phyloP scores from a whole-genome alignment of 805 yeast genomes.

The Candida ascalaphidarum region DNA sequence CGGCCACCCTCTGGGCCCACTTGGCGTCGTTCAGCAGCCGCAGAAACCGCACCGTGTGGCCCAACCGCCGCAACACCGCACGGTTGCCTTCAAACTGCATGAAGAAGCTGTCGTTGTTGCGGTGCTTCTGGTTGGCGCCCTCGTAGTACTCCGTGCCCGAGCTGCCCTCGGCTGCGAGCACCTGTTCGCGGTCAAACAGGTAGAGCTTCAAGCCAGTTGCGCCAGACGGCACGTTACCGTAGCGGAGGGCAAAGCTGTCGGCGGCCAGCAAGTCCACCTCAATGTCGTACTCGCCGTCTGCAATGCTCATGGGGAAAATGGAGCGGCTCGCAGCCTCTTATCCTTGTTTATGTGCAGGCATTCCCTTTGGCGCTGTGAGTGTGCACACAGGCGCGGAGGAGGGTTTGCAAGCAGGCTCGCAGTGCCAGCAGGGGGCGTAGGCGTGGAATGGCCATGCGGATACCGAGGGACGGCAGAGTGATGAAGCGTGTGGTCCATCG shows the following conservation, averaged over 20 bases:
- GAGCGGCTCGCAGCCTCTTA: too few relatives aligned
- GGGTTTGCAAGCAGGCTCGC: background rate
- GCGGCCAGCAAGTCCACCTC: slow-evolving; percentile 8
- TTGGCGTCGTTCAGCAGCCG: too few relatives aligned
- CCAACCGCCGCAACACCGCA: too few relatives aligned
- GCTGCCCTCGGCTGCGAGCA: slow-evolving; percentile 28
- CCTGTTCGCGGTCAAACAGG: slow-evolving; percentile 25
- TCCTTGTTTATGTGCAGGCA: too few relatives aligned
- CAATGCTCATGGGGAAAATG: slow-evolving; percentile 1
- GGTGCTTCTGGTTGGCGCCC: slow-evolving; percentile 9
- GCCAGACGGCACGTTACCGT: slow-evolving; percentile 34
- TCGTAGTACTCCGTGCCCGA: slow-evolving; percentile 18
- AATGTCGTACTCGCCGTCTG: slow-evolving; percentile 37
- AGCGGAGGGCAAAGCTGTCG: slow-evolving; percentile 20
- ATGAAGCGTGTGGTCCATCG: too few relatives aligned
- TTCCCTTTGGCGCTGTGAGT: too few relatives aligned
- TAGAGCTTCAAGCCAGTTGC: slow-evolving; percentile 25
- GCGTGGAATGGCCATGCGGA: too few relatives aligned
- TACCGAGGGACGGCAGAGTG: too few relatives aligned
- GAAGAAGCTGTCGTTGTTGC: slow-evolving; percentile 21
- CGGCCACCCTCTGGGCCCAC: too few relatives aligned
- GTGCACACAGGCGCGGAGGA: too few relatives aligned
- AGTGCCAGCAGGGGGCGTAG: background rate
- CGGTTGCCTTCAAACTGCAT: slow-evolving; percentile 8
- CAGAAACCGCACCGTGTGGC: too few relatives aligned